phyloP scores from a whole-genome alignment of 2,329 filamentous ascomycete species.

The Pseudogymnoascus sp. region DNA sequence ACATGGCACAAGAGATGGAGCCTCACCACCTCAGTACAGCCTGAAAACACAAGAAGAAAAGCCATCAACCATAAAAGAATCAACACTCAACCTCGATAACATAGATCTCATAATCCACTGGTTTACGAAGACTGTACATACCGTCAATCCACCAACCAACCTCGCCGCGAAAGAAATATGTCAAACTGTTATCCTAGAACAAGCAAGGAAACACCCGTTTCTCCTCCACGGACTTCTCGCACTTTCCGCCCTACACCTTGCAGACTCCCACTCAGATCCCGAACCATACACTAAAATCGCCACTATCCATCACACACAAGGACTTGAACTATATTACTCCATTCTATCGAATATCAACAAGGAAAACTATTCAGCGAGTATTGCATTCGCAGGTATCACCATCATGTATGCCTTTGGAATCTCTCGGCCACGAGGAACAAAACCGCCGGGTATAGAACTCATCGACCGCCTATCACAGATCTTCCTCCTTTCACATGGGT shows the following conservation, averaged over 20 bases:
- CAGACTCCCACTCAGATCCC: constrained; percentile 6
- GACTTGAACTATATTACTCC: constrained; percentile 14
- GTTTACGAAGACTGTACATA: constrained; percentile 13
- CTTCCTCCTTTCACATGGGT: constrained; percentile 16
- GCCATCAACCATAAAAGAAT: not conserved
- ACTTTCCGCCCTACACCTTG: constrained; percentile 23
- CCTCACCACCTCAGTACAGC: not conserved
- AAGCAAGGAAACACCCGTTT: constrained; percentile 22
- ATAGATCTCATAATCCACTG: constrained; percentile 25
- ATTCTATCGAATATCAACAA: constrained; percentile 14
- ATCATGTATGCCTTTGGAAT: constrained; percentile 17
- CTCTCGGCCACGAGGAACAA: not conserved
- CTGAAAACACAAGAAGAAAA: constrained; percentile 5
- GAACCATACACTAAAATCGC: constrained; percentile 14
- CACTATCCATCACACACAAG: constrained; percentile 16
- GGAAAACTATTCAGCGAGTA: constrained; percentile 17
- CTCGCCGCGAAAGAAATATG: constrained; percentile 14
- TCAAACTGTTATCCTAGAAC: constrained; percentile 18
- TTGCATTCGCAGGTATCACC: constrained; percentile 20
- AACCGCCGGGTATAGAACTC: not conserved
- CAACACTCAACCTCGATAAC: constrained; percentile 18
- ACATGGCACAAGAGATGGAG: not conserved
- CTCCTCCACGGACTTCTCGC: constrained; percentile 24
- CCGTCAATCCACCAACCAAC: constrained; percentile 16
- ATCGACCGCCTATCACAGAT: constrained; percentile 17